phyloP scores from a whole-genome alignment of 768 basidiomycete genomes.

The Phaeolepiota aurea region DNA sequence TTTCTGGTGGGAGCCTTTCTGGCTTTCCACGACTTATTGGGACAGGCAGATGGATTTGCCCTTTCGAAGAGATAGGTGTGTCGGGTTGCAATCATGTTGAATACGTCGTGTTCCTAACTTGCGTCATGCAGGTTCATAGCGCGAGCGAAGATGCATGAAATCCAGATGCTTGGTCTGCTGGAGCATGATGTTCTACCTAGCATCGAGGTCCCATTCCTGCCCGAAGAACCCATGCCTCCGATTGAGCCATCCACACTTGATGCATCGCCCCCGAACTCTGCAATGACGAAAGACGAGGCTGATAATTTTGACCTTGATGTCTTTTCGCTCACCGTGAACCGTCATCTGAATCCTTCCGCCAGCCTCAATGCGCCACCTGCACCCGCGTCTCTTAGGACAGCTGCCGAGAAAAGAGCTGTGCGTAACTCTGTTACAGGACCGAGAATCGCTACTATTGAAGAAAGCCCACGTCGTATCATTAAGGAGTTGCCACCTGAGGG shows the following conservation, averaged over 20 bases:
- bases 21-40: slow-evolving; percentile 79
- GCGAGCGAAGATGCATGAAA: slow-evolving; percentile 95
- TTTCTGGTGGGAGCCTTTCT: slow-evolving; percentile 91
- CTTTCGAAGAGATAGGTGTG: slow-evolving; percentile 67
- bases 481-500: slow-evolving; percentile 45
- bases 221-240: slow-evolving; percentile 28
- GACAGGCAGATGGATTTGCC: slow-evolving; percentile 83
- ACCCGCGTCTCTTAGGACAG: slow-evolving; percentile 30
- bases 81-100: slow-evolving; percentile 3
- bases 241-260: slow-evolving; percentile 20
- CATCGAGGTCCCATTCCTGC: slow-evolving; percentile 79
- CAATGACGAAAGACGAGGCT: slow-evolving; percentile 46
- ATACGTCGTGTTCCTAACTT: not conserved
- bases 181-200: slow-evolving; percentile 88
- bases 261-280: slow-evolving; percentile 18
- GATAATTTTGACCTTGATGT: slow-evolving; percentile 69
- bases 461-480: slow-evolving; percentile 48
- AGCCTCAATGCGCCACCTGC: slow-evolving; percentile 26
- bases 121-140: slow-evolving; percentile 66
- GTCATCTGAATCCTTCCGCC: slow-evolving; percentile 18
- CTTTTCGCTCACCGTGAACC: slow-evolving; percentile 42
- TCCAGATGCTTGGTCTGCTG: slow-evolving; percentile 88
- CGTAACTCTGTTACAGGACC: slow-evolving; percentile 40
- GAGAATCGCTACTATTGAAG: slow-evolving; percentile 60
- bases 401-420: slow-evolving; percentile 32